phyloP scores from a whole-genome alignment of 148 eudicot species.

The Agrostemma githago region DNA sequence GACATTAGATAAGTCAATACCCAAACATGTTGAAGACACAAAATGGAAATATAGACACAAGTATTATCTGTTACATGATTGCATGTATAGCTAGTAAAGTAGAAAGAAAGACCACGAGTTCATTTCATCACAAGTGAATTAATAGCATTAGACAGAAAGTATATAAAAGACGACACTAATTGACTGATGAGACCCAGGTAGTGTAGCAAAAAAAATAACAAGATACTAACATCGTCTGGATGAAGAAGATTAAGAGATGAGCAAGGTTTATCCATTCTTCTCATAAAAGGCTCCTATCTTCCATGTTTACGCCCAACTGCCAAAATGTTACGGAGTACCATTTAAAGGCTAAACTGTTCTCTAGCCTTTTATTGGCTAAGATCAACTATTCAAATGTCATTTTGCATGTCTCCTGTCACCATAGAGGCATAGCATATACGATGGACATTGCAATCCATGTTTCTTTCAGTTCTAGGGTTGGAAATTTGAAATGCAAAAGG shows the following conservation, averaged over 20 bases:
- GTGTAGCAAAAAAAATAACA: background rate
- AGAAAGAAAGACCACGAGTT: background rate
- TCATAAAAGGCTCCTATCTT: background rate
- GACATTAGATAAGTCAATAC: conserved; percentile 5
- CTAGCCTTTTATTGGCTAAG: background rate
- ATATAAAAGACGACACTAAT: background rate
- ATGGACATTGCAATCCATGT: background rate
- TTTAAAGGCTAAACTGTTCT: background rate
- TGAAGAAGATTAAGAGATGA: too few relatives aligned
- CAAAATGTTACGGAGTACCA: background rate
- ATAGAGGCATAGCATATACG: background rate
- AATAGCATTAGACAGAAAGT: background rate
- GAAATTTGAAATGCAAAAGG: background rate
- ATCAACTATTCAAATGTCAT: background rate
- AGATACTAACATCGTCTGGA: background rate
- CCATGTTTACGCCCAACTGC: background rate
- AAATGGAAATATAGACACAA: too few relatives aligned
- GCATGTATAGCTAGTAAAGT: too few relatives aligned
- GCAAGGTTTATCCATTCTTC: background rate
- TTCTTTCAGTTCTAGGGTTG: background rate
- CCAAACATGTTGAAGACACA: background rate
- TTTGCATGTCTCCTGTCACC: background rate
- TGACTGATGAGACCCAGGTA: background rate
- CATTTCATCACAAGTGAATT: background rate
- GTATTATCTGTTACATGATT: too few relatives aligned